Percentiles rank a stretch among this genome's conserved stretches.
These are phyloP conservation scores for Neurospora africana DNA, from an alignment of 495 filamentous ascomycete species.

Conservation along the genomic window DNA sequence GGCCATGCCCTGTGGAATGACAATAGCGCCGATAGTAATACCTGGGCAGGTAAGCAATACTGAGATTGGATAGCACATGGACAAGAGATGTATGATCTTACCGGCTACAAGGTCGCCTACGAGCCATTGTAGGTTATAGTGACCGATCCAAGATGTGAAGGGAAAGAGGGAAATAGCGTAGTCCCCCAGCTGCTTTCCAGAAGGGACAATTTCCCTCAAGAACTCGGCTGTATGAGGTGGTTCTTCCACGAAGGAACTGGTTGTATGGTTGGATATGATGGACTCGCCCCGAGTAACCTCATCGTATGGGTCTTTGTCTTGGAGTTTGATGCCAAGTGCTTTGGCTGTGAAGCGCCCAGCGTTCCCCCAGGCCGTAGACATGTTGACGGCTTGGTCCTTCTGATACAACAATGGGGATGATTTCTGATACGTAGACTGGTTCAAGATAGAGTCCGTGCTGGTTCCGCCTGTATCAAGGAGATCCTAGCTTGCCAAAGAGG, in stretches of 20 bases:
- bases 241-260: constrained; percentile 73
- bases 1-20: constrained; percentile 96
- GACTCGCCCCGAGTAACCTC: constrained; percentile 66
- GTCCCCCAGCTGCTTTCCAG: constrained; percentile 34
- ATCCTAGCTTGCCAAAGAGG: not conserved
- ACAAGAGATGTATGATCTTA: constrained; percentile 26
- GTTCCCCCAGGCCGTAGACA: constrained; percentile 24
- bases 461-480: not conserved
- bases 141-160: constrained; percentile 74
- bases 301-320: constrained; percentile 46
- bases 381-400: not conserved
- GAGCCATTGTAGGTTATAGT: constrained; percentile 86
- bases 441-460: not conserved
- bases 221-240: constrained; percentile 70
- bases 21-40: constrained; percentile 90
- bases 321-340: constrained; percentile 75
- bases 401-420: not conserved
- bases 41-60: constrained; percentile 35
- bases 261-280: constrained; percentile 60
- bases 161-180: constrained; percentile 72
- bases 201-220: constrained; percentile 52
- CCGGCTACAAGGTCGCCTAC: constrained; percentile 83
- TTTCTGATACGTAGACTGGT: not conserved
- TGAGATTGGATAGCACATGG: not conserved
- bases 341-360: constrained; percentile 67